A percentile compares a stretch with the other conserved stretches of the same genome.
Evolutionary conservation across 2,329 filamentous ascomycete species (phyloP).

Genomic region (Diaporthe sp.): DNA sequence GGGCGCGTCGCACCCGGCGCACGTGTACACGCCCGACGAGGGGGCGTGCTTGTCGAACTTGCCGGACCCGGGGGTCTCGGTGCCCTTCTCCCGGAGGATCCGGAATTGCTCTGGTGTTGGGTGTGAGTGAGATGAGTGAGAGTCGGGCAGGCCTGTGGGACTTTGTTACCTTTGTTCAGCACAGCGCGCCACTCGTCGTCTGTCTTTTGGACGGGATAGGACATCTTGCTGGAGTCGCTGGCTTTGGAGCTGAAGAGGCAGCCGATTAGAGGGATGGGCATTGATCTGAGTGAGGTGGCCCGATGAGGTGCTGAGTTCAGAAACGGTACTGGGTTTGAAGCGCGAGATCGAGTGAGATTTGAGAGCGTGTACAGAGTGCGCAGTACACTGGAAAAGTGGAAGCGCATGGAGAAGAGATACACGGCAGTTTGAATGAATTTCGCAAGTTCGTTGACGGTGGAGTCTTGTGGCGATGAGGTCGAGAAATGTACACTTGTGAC

Average conservation of each 20-base stretch:
- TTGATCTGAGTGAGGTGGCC: constrained; percentile 62
- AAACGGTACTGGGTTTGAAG: constrained; percentile 39
- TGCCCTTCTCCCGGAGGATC: constrained; percentile 91
- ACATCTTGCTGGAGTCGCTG: constrained; percentile 69
- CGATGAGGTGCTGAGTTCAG: constrained; percentile 43
- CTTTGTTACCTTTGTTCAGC: constrained; percentile 69
- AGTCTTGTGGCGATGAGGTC: neutral
- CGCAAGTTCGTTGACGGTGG: neutral
- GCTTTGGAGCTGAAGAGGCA: constrained; percentile 77
- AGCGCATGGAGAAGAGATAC: constrained; percentile 57
- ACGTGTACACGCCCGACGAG: constrained; percentile 82
- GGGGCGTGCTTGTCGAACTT: constrained; percentile 91
- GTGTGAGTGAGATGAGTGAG: neutral
- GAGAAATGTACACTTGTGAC: neutral
- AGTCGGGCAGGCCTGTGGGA: neutral
- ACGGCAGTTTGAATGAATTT: neutral
- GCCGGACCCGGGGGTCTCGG: constrained; percentile 83
- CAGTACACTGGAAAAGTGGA: constrained; percentile 61
- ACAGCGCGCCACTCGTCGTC: constrained; percentile 92
- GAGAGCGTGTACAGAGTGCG: constrained; percentile 61
- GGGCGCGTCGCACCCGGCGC: constrained; percentile 86
- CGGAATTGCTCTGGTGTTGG: constrained; percentile 86
- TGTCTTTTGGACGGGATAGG: constrained; percentile 83
- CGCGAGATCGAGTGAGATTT: constrained; percentile 55
- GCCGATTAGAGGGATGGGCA: constrained; percentile 85